A percentile compares a stretch with the other conserved stretches of the same genome.
These are phyloP conservation scores for Phialophora verrucosa DNA, from an alignment of 2,329 filamentous ascomycete species.

Conservation along the genomic window DNA sequence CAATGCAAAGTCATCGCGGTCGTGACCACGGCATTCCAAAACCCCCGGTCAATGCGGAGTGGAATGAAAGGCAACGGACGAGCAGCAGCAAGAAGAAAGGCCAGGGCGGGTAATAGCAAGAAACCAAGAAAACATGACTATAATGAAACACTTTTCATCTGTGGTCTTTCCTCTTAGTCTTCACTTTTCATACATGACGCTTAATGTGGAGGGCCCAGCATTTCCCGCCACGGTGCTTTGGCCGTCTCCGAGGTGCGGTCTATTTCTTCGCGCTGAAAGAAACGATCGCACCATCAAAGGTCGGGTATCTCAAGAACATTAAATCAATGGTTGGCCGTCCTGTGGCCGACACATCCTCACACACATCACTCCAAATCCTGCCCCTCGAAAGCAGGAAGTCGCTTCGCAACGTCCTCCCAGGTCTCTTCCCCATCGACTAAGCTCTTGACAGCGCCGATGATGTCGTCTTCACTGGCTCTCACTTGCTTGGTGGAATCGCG, in stretches of 20 bases:
- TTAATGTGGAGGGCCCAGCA: constrained; percentile 27
- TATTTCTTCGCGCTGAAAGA: constrained; percentile 19
- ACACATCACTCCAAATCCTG: constrained; percentile 64
- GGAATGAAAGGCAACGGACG: neutral
- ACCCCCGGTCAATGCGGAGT: neutral
- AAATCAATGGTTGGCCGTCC: neutral
- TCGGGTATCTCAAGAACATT: constrained; percentile 20
- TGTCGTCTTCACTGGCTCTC: constrained; percentile 78
- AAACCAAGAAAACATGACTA: neutral
- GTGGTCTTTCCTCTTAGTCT: neutral
- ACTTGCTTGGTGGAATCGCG: constrained; percentile 91
- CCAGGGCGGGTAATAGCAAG: neutral
- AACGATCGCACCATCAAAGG: constrained; percentile 37
- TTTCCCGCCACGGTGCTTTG: constrained; percentile 40
- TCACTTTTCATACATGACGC: neutral
- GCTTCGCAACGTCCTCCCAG: constrained; percentile 73
- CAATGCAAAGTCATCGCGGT: neutral
- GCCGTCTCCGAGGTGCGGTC: constrained; percentile 35
- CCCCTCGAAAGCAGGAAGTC: constrained; percentile 82
- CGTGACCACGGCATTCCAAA: neutral
- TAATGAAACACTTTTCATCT: neutral
- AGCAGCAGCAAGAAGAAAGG: no score
- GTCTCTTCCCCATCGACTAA: constrained; percentile 67
- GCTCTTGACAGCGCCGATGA: constrained; percentile 73
- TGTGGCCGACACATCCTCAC: no score